These are phyloP conservation scores for Candida alai DNA, from an alignment of 805 yeast species.

Conservation along the genomic window DNA sequence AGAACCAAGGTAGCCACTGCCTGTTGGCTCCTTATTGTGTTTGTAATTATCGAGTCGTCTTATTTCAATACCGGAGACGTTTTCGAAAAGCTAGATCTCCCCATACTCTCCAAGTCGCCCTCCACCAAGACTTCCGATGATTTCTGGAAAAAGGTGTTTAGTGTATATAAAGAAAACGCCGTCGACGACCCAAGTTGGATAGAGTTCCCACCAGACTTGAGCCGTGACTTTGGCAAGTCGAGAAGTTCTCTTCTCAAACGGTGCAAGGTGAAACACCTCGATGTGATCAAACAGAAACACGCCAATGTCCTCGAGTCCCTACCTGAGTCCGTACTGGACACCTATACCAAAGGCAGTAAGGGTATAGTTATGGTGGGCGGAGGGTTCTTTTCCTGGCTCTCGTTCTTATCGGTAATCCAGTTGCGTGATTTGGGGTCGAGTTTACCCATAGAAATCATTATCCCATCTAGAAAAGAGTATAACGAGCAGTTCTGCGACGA, in stretches of 20 bases:
- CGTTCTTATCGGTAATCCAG: constrained; percentile 45
- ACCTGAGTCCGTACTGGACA: constrained; percentile 24
- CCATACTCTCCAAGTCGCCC: too few species aligned
- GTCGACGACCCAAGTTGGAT: constrained; percentile 3
- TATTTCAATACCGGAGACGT: too few species aligned
- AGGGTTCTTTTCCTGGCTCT: constrained; percentile 47
- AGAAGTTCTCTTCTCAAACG: constrained; percentile 1
- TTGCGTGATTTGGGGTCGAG: constrained; percentile 39
- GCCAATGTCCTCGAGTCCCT: constrained; percentile 5
- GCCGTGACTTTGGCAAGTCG: constrained; percentile 1
- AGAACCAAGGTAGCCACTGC: too few species aligned
- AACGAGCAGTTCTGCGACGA: constrained; percentile 39
- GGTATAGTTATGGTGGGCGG: constrained; percentile 54
- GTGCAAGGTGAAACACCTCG: constrained; percentile 8
- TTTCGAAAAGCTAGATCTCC: too few species aligned
- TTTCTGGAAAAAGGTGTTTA: background rate
- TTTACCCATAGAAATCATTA: constrained; percentile 48
- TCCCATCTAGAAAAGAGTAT: constrained; percentile 41
- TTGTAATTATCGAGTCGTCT: too few species aligned
- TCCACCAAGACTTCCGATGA: too few species aligned
- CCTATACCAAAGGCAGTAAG: constrained; percentile 20
- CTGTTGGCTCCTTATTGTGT: too few species aligned
- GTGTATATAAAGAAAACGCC: background rate
- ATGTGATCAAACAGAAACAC: constrained; percentile 11
- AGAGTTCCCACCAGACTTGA: background rate